These are phyloP conservation scores for Pelargonium citronellum DNA, from an alignment of 441 rosid genomes.

Conservation along the genomic window DNA sequence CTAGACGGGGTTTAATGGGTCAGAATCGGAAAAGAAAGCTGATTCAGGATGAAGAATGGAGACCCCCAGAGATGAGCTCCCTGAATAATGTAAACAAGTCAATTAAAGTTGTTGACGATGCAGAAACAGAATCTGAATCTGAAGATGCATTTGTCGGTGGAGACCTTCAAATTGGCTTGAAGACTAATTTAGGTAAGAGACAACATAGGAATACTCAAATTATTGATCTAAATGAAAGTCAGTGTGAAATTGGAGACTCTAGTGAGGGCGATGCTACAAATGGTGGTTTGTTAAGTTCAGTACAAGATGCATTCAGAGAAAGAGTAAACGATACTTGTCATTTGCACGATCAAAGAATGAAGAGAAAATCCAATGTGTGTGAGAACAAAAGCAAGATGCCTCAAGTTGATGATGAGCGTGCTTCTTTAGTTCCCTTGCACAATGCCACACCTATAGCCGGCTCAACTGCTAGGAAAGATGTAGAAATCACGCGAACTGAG, in stretches of 20 bases:
- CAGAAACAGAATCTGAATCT: slow-evolving; percentile 22
- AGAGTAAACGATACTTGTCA: slow-evolving; percentile 36
- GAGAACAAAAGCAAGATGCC: slow-evolving; percentile 50
- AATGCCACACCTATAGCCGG: slow-evolving; percentile 32
- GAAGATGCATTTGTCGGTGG: slow-evolving; percentile 15
- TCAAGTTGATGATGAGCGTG: slow-evolving; percentile 31
- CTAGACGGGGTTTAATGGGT: slow-evolving; percentile 24
- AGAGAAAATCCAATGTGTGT: slow-evolving; percentile 32
- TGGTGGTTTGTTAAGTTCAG: slow-evolving; percentile 25
- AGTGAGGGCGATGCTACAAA: slow-evolving; percentile 21
- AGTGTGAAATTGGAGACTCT: slow-evolving; percentile 28
- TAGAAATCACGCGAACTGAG: slow-evolving; percentile 24
- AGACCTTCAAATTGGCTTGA: slow-evolving; percentile 34
- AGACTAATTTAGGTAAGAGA: slow-evolving; percentile 38
- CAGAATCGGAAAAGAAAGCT: slow-evolving; percentile 57
- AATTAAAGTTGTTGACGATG: slow-evolving; percentile 29
- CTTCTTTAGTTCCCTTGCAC: slow-evolving; percentile 30
- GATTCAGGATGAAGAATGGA: slow-evolving; percentile 38
- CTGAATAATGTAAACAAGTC: slow-evolving; percentile 33
- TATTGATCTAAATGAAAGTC: slow-evolving; percentile 36
- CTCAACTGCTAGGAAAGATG: slow-evolving; percentile 27
- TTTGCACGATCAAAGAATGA: slow-evolving; percentile 33
- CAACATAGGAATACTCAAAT: slow-evolving; percentile 38
- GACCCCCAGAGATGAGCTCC: slow-evolving; percentile 30
- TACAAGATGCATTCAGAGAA: slow-evolving; percentile 25